Evolutionary conservation across 2,329 filamentous ascomycete genomes (phyloP), one percentile per base, ranked within the genome.

Genomic region (Chaetomiaceae sp.): DNA sequence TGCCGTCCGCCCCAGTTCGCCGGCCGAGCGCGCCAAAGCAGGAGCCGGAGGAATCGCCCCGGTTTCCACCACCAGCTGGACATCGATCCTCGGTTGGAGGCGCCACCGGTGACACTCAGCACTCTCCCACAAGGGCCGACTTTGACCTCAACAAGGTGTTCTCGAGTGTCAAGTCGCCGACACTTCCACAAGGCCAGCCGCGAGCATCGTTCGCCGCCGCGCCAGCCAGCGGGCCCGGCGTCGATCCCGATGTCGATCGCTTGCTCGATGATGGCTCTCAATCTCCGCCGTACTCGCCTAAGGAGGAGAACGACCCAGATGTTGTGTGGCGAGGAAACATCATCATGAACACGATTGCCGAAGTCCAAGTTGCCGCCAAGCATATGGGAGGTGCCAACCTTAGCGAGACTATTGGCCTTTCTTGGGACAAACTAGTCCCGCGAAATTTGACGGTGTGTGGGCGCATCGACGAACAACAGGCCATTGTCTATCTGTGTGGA

Each of bases 61-160:
- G 56, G 3, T 40, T 48, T 8, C 65, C 65, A 18, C 61, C 60
- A 5, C 66, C 66, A 32, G 56, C 53, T 32, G 41, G 53, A 14
- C 48, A 54, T 23, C 51, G 52, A 23, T 57, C 62, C 2, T 48
- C 61, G 16, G 40, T 48, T 5, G 54, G 56, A 9, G 69, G 73
- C 8, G 67, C 73, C 32, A 70, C 69, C 41, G 71, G 75, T 52
- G 74, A 78, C 32, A 70, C 77, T 44, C 74, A 79, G 60, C 72
- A 76, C 4, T 80, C 84, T 1, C 80, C 82, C 1, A 76, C 72
- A 1, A 75, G 73, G 46, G 71, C 77, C 9, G 79, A 84, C 62
- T 95, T 95, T 63, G 88, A 95, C 64, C 89, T 96, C 65, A 85
- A 89, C 63, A 87, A 88, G 56, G 89, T 96, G 23, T 94, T 91